Conservation (phyloP, 768 basidiomycete species). For the Cyathus striatus region DNA sequence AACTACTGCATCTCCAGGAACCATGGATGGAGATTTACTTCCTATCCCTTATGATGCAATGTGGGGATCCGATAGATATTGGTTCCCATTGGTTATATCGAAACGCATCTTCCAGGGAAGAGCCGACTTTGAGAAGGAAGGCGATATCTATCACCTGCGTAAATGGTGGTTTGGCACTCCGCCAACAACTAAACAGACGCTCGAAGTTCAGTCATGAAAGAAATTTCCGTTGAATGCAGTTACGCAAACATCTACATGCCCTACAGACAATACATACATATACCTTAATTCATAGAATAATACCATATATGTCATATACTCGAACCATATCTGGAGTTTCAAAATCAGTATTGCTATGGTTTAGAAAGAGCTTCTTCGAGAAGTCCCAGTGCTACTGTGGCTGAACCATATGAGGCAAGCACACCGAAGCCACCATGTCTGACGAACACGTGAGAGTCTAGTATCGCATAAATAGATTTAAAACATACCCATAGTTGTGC, state of each 20-base stretch:
- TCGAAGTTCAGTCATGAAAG: no score
- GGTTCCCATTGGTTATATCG: slow-evolving; percentile 60
- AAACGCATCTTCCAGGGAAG: slow-evolving; percentile 36
- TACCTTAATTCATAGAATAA: neutral
- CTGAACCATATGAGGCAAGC: slow-evolving; percentile 63
- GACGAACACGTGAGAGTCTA: neutral
- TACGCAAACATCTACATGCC: no score
- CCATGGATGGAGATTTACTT: slow-evolving; percentile 11
- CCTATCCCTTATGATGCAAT: slow-evolving; percentile 57
- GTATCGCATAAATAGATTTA: slow-evolving; percentile 1
- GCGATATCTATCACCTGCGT: slow-evolving; percentile 21
- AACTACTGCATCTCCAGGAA: slow-evolving; percentile 13
- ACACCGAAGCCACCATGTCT: slow-evolving; percentile 62
- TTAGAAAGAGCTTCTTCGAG: slow-evolving; percentile 34
- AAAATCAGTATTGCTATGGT: neutral
- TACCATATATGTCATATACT: neutral
- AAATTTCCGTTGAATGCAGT: no score
- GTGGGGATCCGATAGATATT: slow-evolving; percentile 60
- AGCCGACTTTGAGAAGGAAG: slow-evolving; percentile 34
- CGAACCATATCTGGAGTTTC: neutral
- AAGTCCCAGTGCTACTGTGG: slow-evolving; percentile 40
- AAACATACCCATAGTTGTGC: slow-evolving; percentile 60
- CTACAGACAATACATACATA: neutral
- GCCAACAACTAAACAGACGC: slow-evolving; percentile 1
- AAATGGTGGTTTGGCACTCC: slow-evolving; percentile 40